These are phyloP conservation scores for Goniomonas avonlea DNA, from an alignment of 78 protist species.

Conservation along the genomic window DNA sequence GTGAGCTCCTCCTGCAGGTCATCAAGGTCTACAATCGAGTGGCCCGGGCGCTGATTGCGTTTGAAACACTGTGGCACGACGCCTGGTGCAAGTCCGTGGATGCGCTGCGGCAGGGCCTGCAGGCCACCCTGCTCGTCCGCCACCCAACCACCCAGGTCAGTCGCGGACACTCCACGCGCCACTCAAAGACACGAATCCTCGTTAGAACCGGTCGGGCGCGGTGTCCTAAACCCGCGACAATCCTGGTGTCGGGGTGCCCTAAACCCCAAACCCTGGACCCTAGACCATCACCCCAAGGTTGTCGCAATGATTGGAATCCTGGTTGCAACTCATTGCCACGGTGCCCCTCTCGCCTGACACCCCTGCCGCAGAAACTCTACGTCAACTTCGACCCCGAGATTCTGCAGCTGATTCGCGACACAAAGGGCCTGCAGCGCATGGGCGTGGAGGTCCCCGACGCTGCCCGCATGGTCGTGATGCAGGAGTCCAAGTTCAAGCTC, in stretches of 20 bases:
- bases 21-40: constrained; percentile 40
- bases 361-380: no score
- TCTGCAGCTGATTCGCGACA: constrained; percentile 42
- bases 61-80: constrained; percentile 37
- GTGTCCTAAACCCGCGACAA: no score
- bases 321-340: no score
- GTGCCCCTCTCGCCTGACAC: no score
- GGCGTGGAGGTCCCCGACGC: constrained; percentile 34
- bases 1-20: no score
- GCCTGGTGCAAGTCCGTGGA: constrained; percentile 28
- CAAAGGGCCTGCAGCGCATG: constrained; percentile 34
- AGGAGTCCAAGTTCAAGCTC: constrained; percentile 29
- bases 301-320: no score
- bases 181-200: no score
- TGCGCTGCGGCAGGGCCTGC: constrained; percentile 23
- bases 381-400: constrained; percentile 56
- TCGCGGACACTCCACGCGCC: no score
- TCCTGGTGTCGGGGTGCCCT: no score
- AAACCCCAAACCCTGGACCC: no score
- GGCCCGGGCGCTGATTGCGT: constrained; percentile 29
- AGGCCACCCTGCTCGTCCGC: constrained; percentile 47
- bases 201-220: no score
- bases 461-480: background rate
- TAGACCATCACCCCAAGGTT: no score
- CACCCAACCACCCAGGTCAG: background rate